Conservation (phyloP, 1,139 yeast species). For the Geotrichum citri-aurantii region DNA sequence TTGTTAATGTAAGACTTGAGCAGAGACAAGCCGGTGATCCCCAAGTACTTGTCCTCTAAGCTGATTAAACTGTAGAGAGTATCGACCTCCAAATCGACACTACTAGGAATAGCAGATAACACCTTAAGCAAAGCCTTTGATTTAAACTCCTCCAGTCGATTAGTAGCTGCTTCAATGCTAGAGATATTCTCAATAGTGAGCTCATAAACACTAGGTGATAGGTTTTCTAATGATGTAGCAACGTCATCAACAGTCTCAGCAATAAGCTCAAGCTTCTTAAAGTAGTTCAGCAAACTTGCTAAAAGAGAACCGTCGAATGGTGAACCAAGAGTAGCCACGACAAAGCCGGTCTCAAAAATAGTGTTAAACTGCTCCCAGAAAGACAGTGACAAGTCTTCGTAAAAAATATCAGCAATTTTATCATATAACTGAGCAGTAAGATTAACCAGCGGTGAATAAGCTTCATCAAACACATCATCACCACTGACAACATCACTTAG, state of each 20-base stretch:
- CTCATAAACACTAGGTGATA: conserved; percentile 6
- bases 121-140: conserved; percentile 9
- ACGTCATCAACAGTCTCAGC: conserved; percentile 1
- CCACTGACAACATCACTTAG: conserved; percentile 7
- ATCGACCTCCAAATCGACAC: conserved; percentile 9
- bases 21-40: conserved; percentile 5
- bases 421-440: conserved; percentile 12
- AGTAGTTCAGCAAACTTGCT: conserved; percentile 3
- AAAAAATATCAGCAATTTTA: conserved; percentile 4
- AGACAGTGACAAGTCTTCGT: conserved; percentile 8
- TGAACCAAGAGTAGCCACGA: conserved; percentile 10
- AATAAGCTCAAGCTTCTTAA: neutral
- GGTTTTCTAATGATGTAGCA: neutral
- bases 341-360: conserved; percentile 15
- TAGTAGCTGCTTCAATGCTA: conserved; percentile 26
- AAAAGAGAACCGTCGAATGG: conserved; percentile 6
- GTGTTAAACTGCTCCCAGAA: conserved; percentile 12
- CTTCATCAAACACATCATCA: conserved; percentile 14
- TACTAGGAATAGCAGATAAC: neutral
- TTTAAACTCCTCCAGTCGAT: conserved; percentile 22
- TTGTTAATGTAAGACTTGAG: conserved; percentile 1
- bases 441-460: conserved; percentile 13
- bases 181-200: conserved; percentile 8
- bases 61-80: conserved; percentile 4
- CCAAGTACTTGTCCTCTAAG: conserved; percentile 11